Evolutionary conservation across 2,329 filamentous ascomycete genomes (phyloP), one percentile per base, ranked within the genome.

Genomic region (Botryotinia convoluta): DNA sequence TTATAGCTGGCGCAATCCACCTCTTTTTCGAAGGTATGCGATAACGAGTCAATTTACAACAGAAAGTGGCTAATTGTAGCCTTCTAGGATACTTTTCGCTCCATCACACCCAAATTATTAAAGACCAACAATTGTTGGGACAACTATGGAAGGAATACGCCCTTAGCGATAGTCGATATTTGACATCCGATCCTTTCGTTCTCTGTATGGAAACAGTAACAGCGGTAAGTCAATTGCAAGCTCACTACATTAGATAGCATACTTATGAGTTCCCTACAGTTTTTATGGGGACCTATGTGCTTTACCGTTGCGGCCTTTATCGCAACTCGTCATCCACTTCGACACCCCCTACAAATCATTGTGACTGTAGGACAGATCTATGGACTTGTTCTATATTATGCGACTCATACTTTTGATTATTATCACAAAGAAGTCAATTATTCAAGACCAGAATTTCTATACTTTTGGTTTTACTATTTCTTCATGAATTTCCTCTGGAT

Each of bases 391-490:
- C 83, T 91, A 54, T 91, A 91, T 82, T 91, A 89, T 80, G 83
- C 86, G 1, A 91, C 89, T 26, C 88, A 86, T 80, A 83, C 85
- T 76, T 83, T 84, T 72, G 87, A 89, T 75, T 80, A 83, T 74
- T 83, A 82, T 62, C 82, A 85, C 75, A 83, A 81, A 37, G 86
- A 85, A 4, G 79, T 85, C 22, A 83, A 83, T 35, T 87, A 89
- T 78, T 88, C 85, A 75, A 84, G 89, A 63, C 89, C 89, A 8
- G 89, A 91, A 80, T 82, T 84, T 45, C 77, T 88, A 37, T 91
- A 91, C 78, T 90, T 87, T 77, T 91, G 88, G 89, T 82, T 87
- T 35, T 91, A 91, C 77, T 91, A 89, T 75, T 84, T 88, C 39
- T 87, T 87, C 14, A 86, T 90, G 79, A 91, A 91, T 78, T 80